Evolutionary conservation across 176 grass and related monocot genomes (phyloP).

Genomic region (Thinopyrum elongatum): DNA sequence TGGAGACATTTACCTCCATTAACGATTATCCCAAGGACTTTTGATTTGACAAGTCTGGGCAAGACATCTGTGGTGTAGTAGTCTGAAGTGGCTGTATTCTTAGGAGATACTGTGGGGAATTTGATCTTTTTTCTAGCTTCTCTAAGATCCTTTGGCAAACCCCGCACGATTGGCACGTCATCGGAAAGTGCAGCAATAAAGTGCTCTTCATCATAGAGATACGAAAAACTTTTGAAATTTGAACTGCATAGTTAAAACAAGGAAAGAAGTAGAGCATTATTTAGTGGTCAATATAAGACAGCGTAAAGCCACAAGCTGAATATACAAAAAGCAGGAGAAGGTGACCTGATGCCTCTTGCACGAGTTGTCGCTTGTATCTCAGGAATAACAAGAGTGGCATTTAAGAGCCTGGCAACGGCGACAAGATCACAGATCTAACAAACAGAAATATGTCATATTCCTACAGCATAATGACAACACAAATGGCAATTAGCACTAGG

Average conservation of each 20-base stretch:
- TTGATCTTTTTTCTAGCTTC: constrained; percentile 91
- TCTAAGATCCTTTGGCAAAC: constrained; percentile 78
- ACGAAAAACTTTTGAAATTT: constrained; percentile 98
- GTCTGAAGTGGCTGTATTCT: constrained; percentile 57
- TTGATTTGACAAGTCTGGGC: constrained; percentile 81
- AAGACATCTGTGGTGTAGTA: constrained; percentile 78
- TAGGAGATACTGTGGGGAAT: constrained; percentile 90
- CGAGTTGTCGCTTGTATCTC: constrained; percentile 91
- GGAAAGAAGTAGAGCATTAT: constrained; percentile 11
- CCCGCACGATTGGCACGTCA: constrained; percentile 72
- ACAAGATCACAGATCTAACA: constrained; percentile 98
- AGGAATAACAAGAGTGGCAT: constrained; percentile 96
- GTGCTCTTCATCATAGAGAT: constrained; percentile 88
- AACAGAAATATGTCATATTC: constrained; percentile 43
- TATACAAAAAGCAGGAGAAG: constrained; percentile 1
- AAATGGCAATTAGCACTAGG: constrained; percentile 24
- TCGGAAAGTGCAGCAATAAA: constrained; percentile 75
- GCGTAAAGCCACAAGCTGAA: background rate
- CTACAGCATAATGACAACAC: constrained; percentile 5
- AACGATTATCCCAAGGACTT: constrained; percentile 88
- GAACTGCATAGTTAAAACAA: constrained; percentile 52
- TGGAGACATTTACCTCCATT: constrained; percentile 94
- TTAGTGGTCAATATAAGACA: constrained; percentile 15
- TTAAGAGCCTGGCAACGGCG: constrained; percentile 82
- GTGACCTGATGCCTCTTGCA: constrained; percentile 92